Percentiles rank a stretch among this genome's conserved stretches.
Evolutionary conservation across 345 rosid species (phyloP).

Genomic region (Brassica rapa): DNA sequence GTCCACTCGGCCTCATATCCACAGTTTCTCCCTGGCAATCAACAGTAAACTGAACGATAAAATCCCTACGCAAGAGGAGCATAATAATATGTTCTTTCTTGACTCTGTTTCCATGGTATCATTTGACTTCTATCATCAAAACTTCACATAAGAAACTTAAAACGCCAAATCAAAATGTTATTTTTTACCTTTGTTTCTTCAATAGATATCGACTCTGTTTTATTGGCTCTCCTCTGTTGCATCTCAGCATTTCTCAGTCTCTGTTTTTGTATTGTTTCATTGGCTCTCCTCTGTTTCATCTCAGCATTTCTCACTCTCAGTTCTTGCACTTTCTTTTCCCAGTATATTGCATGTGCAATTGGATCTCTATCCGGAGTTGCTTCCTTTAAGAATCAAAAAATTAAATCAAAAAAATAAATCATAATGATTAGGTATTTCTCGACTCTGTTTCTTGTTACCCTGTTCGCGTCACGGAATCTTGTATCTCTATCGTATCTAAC

Average conservation of each 20-base stretch:
- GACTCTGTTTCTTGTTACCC: background rate
- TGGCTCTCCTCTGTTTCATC: background rate
- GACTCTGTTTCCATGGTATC: too few relatives aligned
- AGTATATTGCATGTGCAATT: background rate
- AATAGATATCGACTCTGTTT: background rate
- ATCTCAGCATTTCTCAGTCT: background rate
- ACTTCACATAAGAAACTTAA: too few relatives aligned
- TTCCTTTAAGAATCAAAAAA: background rate
- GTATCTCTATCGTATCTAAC: background rate
- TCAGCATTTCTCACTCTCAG: background rate
- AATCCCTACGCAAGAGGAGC: too few relatives aligned
- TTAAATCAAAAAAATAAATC: background rate
- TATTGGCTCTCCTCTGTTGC: background rate
- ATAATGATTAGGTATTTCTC: background rate
- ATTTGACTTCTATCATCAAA: too few relatives aligned
- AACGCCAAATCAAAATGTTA: too few relatives aligned
- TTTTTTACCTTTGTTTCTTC: too few relatives aligned
- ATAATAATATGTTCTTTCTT: too few relatives aligned
- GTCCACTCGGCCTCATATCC: background rate
- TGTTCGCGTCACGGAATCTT: background rate
- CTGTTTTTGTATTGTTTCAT: background rate
- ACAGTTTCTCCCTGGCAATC: too few relatives aligned
- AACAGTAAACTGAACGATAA: too few relatives aligned
- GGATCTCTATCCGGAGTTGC: background rate
- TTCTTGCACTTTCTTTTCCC: background rate